A percentile compares a stretch with the other conserved stretches of the same genome.
These are phyloP conservation scores for Aureobasidium melanogenum DNA, from an alignment of 2,329 filamentous ascomycete species.

Conservation along the genomic window DNA sequence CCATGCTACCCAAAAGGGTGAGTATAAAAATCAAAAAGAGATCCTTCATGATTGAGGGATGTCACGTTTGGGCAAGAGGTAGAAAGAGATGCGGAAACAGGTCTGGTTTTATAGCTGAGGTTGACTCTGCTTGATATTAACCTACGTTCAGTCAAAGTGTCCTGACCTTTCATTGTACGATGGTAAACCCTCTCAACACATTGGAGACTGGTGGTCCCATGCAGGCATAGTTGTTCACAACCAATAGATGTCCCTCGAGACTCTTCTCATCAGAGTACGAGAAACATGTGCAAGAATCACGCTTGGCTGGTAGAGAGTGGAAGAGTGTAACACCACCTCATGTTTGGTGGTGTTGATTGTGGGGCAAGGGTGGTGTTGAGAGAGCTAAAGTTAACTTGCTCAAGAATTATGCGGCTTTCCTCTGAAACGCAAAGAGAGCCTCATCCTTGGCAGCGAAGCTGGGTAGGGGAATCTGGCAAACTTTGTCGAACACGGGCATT, in stretches of 20 bases:
- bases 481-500: conserved; percentile 47
- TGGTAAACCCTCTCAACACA: not conserved
- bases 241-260: not conserved
- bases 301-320: not conserved
- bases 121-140: not conserved
- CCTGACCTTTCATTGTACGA: not conserved
- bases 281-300: not conserved
- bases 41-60: not conserved
- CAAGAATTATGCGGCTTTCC: conserved; percentile 15
- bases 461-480: conserved; percentile 57
- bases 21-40: not conserved
- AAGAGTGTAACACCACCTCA: not conserved
- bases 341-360: not conserved
- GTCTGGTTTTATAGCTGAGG: not conserved
- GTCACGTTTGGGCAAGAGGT: not conserved
- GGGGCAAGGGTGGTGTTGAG: not conserved
- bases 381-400: not conserved
- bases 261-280: no score
- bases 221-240: not conserved
- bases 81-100: not conserved
- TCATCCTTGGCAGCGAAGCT: conserved; percentile 73
- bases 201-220: not conserved
- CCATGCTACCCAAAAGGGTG: not conserved
- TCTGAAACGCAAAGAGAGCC: conserved; percentile 57
- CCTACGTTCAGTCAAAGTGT: not conserved